These are phyloP conservation scores for Escallonia herrerae DNA, from an alignment of 129 eudicot species.

Conservation along the genomic window DNA sequence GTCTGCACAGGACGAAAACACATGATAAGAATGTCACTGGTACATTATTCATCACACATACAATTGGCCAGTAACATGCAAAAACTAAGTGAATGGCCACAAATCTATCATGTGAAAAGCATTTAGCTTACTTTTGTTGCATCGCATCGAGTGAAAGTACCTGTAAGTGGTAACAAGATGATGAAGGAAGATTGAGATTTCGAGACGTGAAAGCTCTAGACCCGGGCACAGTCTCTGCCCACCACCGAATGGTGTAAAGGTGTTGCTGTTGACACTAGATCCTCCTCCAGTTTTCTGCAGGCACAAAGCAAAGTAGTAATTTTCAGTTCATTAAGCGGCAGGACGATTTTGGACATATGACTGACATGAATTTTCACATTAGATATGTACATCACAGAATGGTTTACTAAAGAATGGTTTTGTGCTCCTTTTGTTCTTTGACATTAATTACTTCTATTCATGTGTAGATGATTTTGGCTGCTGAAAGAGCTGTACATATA, in stretches of 20 bases:
- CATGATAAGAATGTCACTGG: not conserved
- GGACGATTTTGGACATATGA: no score
- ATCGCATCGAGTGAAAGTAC: not conserved
- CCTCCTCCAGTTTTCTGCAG: constrained; percentile 37
- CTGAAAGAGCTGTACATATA: no score
- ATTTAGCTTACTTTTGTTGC: not conserved
- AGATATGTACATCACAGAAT: no score
- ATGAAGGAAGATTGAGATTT: constrained; percentile 88
- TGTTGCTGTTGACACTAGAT: constrained; percentile 48
- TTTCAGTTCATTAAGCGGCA: not conserved
- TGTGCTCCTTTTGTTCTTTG: no score
- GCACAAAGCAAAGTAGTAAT: constrained; percentile 3
- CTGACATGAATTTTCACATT: no score
- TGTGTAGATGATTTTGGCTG: no score
- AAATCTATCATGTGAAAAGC: no score
- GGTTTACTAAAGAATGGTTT: no score
- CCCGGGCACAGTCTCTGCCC: constrained; percentile 99
- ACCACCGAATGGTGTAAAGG: constrained; percentile 93
- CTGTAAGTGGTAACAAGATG: constrained; percentile 76
- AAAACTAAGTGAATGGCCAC: no score
- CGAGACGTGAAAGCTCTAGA: constrained; percentile 84
- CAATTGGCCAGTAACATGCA: no score
- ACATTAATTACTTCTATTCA: no score
- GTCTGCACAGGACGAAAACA: constrained; percentile 27
- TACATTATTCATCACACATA: no score